Evolutionary conservation across 768 basidiomycete species (phyloP), one percentile per base, ranked within the genome.

Genomic region (Dendrothele bispora): DNA sequence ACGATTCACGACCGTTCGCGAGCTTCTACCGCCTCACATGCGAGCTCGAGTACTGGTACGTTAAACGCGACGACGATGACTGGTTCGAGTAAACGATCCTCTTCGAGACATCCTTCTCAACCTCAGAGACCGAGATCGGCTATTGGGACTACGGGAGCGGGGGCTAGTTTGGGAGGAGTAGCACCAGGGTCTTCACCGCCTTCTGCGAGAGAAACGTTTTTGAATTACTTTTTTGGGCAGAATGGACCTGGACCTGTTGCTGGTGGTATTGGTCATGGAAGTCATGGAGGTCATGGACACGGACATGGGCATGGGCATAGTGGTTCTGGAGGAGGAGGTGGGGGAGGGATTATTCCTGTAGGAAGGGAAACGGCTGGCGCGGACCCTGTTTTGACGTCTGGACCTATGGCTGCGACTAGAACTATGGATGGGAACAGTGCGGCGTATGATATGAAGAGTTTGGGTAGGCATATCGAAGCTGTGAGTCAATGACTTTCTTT

Each of bases 191-290:
- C 79, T 39, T 50, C 49, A 0, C 68, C 74, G 25, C 72, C 75
- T 12, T 73, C 84, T 0, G 84, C 94, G 11, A 79, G 88, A 54
- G 97, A 98, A 59, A 90, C 91, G 2, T 97, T 98, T 75, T 74
- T 98, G 51, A 95, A 91, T 61, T 98, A 98, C 67, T 98, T 99
- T 73, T 98, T 99, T 63, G 97, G 97, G 10, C 88, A 88, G 66
- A 88, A 88, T 53, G 88, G 88, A 0, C 79, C 87, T 22, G 91
- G 88, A 0, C 87, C 82, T n/a, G 70, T 82, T 50, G 73, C 75
- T 45, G 82, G 77, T 4, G 73, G 80, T 30, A 81, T 70, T 57
- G 60, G 77, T 39, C 59, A 55, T 35, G 54, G 56, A 3, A 32
- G 40, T 17, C 10, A 22, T 8, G 32, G 27, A 17, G 7, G 38